These are phyloP conservation scores for Metrosideros polymorpha DNA, from an alignment of 441 rosid species.

Conservation along the genomic window DNA sequence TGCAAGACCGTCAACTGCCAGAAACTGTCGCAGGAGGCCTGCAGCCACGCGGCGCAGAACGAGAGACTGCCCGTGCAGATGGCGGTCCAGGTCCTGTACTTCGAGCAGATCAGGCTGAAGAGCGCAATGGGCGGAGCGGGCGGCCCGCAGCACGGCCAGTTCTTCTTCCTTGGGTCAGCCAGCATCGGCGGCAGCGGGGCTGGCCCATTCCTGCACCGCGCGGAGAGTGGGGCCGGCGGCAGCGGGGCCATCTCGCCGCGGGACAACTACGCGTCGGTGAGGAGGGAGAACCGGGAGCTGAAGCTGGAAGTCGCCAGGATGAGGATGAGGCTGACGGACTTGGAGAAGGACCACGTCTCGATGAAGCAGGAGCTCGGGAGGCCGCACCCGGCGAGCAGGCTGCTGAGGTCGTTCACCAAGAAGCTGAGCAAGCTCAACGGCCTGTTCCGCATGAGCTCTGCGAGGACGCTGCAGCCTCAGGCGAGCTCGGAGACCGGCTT, in stretches of 20 bases:
- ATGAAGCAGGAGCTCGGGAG: slow-evolving; percentile 34
- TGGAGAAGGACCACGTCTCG: slow-evolving; percentile 11
- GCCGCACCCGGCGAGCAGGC: slow-evolving; percentile 58
- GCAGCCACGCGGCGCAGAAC: slow-evolving; percentile 10
- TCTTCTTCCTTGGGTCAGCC: background rate
- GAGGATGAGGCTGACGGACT: slow-evolving; percentile 12
- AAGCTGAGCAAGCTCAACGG: slow-evolving; percentile 74
- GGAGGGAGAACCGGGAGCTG: slow-evolving; percentile 16
- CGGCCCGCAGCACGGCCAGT: background rate
- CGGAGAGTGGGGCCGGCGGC: background rate
- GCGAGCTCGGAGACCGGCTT: slow-evolving; percentile 47
- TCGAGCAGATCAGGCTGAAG: slow-evolving; percentile 9
- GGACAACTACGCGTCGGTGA: slow-evolving; percentile 13
- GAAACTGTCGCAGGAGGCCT: slow-evolving; percentile 11
- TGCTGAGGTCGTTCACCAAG: slow-evolving; percentile 66
- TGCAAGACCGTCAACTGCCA: slow-evolving; percentile 10
- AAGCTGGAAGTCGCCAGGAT: slow-evolving; percentile 9
- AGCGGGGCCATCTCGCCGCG: slow-evolving; percentile 6
- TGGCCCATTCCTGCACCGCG: background rate
- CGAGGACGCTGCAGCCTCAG: slow-evolving; percentile 46
- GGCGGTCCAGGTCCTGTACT: slow-evolving; percentile 15
- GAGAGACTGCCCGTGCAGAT: slow-evolving; percentile 13
- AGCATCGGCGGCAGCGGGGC: background rate
- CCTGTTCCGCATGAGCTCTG: slow-evolving; percentile 45
- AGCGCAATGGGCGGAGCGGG: background rate